Evolutionary conservation across 768 basidiomycete genomes (phyloP).

Genomic region (Agaricus subrufescens): DNA sequence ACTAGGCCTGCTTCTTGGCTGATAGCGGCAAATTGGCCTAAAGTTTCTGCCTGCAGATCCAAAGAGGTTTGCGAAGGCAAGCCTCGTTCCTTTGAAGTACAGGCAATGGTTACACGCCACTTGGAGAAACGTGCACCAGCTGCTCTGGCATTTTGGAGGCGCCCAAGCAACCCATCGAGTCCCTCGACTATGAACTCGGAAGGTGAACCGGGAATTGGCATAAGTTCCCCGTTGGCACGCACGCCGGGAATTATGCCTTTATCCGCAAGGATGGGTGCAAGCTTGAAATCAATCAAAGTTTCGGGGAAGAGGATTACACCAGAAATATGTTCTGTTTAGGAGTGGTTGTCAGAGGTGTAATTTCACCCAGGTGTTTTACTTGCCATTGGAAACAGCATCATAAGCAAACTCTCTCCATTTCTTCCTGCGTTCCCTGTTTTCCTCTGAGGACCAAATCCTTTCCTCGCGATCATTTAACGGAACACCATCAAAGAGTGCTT

Average conservation of each 20-base stretch:
- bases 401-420: conserved; percentile 43
- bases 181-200: conserved; percentile 47
- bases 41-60: conserved; percentile 41
- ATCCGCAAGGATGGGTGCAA: conserved; percentile 36
- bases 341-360: background rate
- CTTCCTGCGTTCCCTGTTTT: conserved; percentile 33
- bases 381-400: conserved; percentile 35
- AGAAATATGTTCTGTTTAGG: conserved; percentile 37
- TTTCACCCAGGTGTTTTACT: background rate
- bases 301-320: conserved; percentile 49
- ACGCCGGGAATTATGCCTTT: conserved; percentile 47
- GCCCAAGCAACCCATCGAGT: conserved; percentile 38
- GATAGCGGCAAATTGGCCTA: conserved; percentile 44
- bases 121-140: conserved; percentile 48
- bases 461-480: conserved; percentile 20
- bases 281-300: conserved; percentile 44
- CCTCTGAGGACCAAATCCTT: conserved; percentile 26
- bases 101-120: conserved; percentile 46
- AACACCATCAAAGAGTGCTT: conserved; percentile 32
- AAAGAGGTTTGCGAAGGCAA: conserved; percentile 37
- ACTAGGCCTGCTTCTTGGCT: conserved; percentile 48
- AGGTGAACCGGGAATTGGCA: conserved; percentile 38
- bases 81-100: conserved; percentile 27
- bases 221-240: conserved; percentile 45
- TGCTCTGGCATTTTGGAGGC: conserved; percentile 36